Evolutionary conservation across 2,329 filamentous ascomycete genomes (phyloP), one percentile per base, ranked within the genome.

Genomic region (Colletotrichum sp.): DNA sequence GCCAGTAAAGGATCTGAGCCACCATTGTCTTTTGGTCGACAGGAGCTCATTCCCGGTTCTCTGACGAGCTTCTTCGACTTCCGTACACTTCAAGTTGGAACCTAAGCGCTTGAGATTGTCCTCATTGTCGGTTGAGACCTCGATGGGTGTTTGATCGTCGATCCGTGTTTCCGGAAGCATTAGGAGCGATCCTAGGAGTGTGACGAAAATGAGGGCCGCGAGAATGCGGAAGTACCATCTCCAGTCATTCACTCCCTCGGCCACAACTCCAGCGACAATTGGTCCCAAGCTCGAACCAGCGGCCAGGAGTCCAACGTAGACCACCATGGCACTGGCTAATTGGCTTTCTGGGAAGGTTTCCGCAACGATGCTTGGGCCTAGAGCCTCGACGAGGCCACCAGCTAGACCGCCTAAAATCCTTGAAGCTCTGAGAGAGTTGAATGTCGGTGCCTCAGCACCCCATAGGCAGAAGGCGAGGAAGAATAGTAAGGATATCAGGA

Each of bases 321-420:
- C 66, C 74, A 80, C 49, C 81, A 83, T 80, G n/a, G 78, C 77
- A n/a, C 71, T 70, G 9, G 79, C 75, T 2, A 78, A 52, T 52
- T 80, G 75, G 16, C 75, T 49, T 66, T 77, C 55, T 71, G 64
- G 78, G 21, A 79, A 80, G 4, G 32, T 74, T 28, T 79, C 78
- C 8, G 55, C 66, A 28, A 79, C 78, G 13, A 80, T 77, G 28
- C 72, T 69, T 10, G 79, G 79, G 9, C 78, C 78, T 12, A 79
- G 36, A 16, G 79, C 77, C 66, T 79, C 78, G 30, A 79, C 65
- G 6, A 78, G 64, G 18, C 77, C 78, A 30, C 66, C 79, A 21
- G 72, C 62, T 13, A 79, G 68, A 12, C 77, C 77, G 5, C 78
- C 72, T 5, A 79, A 21, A 30, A 78, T 60, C 16, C 77, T 59